phyloP scores from a whole-genome alignment of 208 protist genomes.

The Wallacemonas sp. region DNA sequence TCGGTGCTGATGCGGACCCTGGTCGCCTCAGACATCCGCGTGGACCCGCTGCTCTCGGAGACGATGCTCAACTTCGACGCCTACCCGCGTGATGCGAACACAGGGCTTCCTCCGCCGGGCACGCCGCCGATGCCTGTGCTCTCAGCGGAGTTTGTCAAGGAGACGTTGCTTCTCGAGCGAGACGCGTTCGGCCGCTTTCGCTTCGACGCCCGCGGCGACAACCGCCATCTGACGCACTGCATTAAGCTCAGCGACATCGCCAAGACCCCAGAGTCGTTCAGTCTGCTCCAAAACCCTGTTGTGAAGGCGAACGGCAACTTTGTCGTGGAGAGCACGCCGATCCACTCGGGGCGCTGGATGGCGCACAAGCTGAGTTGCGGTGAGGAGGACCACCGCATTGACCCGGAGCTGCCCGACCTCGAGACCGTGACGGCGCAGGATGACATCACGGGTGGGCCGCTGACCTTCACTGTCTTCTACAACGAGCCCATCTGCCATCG shows the following conservation, averaged over 20 bases:
- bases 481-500: constrained; percentile 69
- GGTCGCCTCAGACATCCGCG: constrained; percentile 71
- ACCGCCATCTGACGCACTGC: constrained; percentile 63
- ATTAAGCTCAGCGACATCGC: constrained; percentile 64
- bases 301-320: constrained; percentile 67
- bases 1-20: constrained; percentile 60
- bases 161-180: constrained; percentile 75
- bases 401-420: constrained; percentile 38
- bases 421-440: constrained; percentile 51
- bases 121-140: constrained; percentile 15
- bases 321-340: constrained; percentile 27
- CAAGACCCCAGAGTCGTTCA: constrained; percentile 59
- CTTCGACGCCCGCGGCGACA: constrained; percentile 80
- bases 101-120: constrained; percentile 38
- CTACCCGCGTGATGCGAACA: constrained; percentile 43
- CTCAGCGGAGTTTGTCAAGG: constrained; percentile 68
- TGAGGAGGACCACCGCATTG: constrained; percentile 66
- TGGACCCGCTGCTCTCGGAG: constrained; percentile 50
- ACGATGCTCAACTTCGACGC: constrained; percentile 52
- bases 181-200: constrained; percentile 79
- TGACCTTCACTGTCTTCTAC: constrained; percentile 57
- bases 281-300: constrained; percentile 49
- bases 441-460: constrained; percentile 20
- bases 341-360: constrained; percentile 69
- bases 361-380: constrained; percentile 63